Evolutionary conservation across 2,329 filamentous ascomycete genomes (phyloP), one percentile per base, ranked within the genome.

Genomic region (Phialophora verrucosa): DNA sequence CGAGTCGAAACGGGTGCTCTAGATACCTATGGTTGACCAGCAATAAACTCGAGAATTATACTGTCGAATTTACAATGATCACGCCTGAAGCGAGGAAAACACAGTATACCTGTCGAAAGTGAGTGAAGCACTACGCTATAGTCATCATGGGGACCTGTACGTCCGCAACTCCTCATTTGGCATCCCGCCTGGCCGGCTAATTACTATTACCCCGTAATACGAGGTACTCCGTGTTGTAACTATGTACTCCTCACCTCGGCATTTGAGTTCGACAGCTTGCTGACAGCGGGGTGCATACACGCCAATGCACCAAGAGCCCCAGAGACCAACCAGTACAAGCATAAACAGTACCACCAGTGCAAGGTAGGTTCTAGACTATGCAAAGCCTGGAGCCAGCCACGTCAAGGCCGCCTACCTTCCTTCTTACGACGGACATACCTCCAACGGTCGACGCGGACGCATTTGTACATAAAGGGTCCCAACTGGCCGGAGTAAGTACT

Each of bases 201-300:
- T 12, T 12, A 12, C 12, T 2, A 27, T 27, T 27, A 31, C 31
- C 31, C 31, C 31, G 31, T 31, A 25, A 25, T 25, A n/a, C n/a
- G n/a, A n/a, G n/a, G n/a, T n/a, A 31, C 35, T 42, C 35, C 35
- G 35, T 42, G 14, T 14, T 27, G 27, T 27, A 27, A 49, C n/a
- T 49, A 5, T 10, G 47, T 50, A 20, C 53, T 55, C 53, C 53
- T 55, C 53, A 55, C 29, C 53, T 55, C 53, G 53, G 53, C 53
- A 55, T 55, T 55, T 55, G 53, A 11, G 23, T 55, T 35, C 49
- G n/a, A n/a, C 20, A 11, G 20, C 3, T 2, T 29, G 29, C 53
- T 55, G 11, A 55, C 53, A 35, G 53, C 53, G 53, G 53, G 53
- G 53, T 35, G 53, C 53, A 55, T 55, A 23, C 11, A 14, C 20